These are phyloP conservation scores for Umbilicaria muhlenbergii DNA, from an alignment of 495 filamentous ascomycete species.

Conservation along the genomic window DNA sequence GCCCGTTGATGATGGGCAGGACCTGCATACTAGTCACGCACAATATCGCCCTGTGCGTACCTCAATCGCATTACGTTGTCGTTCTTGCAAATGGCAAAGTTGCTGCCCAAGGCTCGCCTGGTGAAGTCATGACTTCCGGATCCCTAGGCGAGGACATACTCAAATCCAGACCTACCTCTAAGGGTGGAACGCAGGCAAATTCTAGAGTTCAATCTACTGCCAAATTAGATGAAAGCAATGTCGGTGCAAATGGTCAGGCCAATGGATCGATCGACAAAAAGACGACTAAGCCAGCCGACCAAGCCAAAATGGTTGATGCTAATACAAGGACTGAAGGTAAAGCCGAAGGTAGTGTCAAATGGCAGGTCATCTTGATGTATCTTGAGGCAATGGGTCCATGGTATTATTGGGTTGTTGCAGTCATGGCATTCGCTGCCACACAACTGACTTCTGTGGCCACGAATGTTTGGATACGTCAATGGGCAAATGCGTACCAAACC, in stretches of 20 bases:
- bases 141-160: slow-evolving; percentile 70
- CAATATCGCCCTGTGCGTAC: slow-evolving; percentile 73
- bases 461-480: slow-evolving; percentile 87
- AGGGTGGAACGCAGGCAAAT: slow-evolving; percentile 44
- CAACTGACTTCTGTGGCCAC: slow-evolving; percentile 73
- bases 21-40: slow-evolving; percentile 98
- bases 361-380: slow-evolving; percentile 71
- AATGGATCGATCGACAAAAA: slow-evolving; percentile 22
- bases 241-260: slow-evolving; percentile 11
- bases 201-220: slow-evolving; percentile 61
- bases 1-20: slow-evolving; percentile 72
- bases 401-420: slow-evolving; percentile 78
- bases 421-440: slow-evolving; percentile 58
- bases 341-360: slow-evolving; percentile 70
- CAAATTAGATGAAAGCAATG: slow-evolving; percentile 21
- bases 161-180: slow-evolving; percentile 56
- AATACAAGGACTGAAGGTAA: slow-evolving; percentile 53
- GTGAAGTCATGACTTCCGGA: slow-evolving; percentile 67
- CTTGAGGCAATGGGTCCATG: slow-evolving; percentile 78
- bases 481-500: slow-evolving; percentile 51
- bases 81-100: slow-evolving; percentile 79
- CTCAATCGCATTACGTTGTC: slow-evolving; percentile 63
- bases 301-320: slow-evolving; percentile 26
- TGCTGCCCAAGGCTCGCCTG: slow-evolving; percentile 54
- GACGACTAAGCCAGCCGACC: slow-evolving; percentile 13